Base-by-base conservation (phyloP, 1,139 yeast species). In the Geotrichum australiense region DNA sequence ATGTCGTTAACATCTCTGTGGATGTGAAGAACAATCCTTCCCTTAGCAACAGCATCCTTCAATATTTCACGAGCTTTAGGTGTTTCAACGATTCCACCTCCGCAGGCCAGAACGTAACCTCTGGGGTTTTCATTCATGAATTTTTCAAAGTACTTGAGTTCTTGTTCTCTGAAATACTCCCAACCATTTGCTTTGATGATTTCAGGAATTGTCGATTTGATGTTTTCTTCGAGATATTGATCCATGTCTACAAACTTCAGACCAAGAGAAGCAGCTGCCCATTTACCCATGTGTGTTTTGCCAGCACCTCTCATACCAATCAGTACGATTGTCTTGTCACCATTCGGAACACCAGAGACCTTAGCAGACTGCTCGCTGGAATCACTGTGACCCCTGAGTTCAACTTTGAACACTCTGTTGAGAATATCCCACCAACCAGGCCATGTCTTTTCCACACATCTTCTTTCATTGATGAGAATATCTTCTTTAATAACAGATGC, bases 271-370 rank as follows among this genome's bases (percentile, higher is more conserved):
- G 74, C 63, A 4, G 96, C 82, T 54, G 85, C 76, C 82, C 94
- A 82, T 51, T 74, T 71, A 26, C 96, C 82, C 55, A 87, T 71
- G 1, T 95, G 83, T 4, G 94, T 75, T 63, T 93, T 93, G 18
- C 99, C 99, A 24, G 96, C 94, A 24, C 96, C 99, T 61, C 98
- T 76, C 99, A 91, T 93, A 37, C 99, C 99, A 59, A 93, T 83
- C 28, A 91, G 74, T 40, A 91, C 73, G 46, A 91, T 74, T 55
- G 87, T 78, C 54, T 70, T 74, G 46, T 69, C 63, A 26, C 64
- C 71, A 49, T 71, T 71, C 8, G 58, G 51, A 2, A 51, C 35
- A 39, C 39, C 35, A 20, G 19, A 14, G 18, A 25, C n/a, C 15
- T 34, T 32, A 12, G 29, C 20, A 11, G 23, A 24, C 3, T 30